Percentiles rank a stretch among this genome's conserved stretches.
Evolutionary conservation across 2,329 filamentous ascomycete species (phyloP).

Genomic region (Sporothrix pallida): DNA sequence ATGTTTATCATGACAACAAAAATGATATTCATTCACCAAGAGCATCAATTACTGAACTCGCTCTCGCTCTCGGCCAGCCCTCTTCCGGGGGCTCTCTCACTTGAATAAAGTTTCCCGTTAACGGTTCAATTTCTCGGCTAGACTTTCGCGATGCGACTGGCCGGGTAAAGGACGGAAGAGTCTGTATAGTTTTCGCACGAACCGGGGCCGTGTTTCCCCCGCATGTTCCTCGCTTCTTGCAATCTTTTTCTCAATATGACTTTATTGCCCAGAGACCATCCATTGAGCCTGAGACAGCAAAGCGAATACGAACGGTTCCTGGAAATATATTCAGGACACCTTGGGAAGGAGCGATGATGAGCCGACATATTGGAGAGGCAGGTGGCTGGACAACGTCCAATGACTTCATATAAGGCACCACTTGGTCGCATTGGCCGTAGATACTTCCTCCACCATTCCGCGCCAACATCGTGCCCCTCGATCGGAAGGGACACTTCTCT

Average conservation of each 20-base stretch:
- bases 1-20: too few relatives aligned
- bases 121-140: neutral
- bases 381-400: neutral
- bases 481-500: neutral
- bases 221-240: neutral
- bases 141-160: neutral
- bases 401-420: neutral
- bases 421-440: too few relatives aligned
- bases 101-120: too few relatives aligned
- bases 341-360: neutral
- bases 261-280: neutral
- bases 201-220: neutral
- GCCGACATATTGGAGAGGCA: too few relatives aligned
- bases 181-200: neutral
- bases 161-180: neutral
- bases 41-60: too few relatives aligned
- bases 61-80: too few relatives aligned
- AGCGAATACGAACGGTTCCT: too few relatives aligned
- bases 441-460: neutral
- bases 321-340: neutral
- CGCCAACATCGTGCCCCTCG: neutral
- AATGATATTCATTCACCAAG: too few relatives aligned
- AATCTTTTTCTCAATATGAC: neutral
- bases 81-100: too few relatives aligned
- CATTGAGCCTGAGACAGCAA: conserved; percentile 13